These are phyloP conservation scores for Rugonectria rugulosa DNA, from an alignment of 2,329 filamentous ascomycete genomes.

Conservation along the genomic window DNA sequence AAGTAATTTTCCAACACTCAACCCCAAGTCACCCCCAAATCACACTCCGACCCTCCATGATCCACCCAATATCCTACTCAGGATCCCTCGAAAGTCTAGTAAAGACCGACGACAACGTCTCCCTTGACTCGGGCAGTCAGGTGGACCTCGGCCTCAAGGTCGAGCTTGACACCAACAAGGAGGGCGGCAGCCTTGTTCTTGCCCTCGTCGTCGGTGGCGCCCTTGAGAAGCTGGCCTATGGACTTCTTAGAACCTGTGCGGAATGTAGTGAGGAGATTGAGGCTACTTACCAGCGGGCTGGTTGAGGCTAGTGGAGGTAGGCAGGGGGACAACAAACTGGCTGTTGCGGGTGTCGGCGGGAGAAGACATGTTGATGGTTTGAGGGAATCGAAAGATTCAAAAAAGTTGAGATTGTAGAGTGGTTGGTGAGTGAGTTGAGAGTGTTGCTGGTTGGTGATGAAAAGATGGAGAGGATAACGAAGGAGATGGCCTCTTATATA, in stretches of 20 bases:
- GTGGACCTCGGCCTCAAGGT: constrained; percentile 69
- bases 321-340: constrained; percentile 39
- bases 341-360: constrained; percentile 10
- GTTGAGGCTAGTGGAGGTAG: constrained; percentile 46
- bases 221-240: constrained; percentile 62
- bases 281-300: constrained; percentile 42
- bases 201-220: constrained; percentile 63
- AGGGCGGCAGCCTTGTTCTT: constrained; percentile 65
- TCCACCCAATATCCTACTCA: neutral
- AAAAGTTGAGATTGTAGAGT: constrained; percentile 24
- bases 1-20: neutral
- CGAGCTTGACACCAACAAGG: constrained; percentile 69
- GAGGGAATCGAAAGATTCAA: constrained; percentile 18
- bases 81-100: constrained; percentile 24
- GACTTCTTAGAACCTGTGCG: constrained; percentile 7
- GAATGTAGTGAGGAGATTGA: constrained; percentile 23
- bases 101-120: constrained; percentile 62
- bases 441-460: constrained; percentile 2
- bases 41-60: too few species aligned
- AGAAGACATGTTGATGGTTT: constrained; percentile 38
- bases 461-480: neutral
- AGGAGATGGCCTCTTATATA: neutral
- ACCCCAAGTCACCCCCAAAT: neutral
- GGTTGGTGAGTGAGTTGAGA: constrained; percentile 31
- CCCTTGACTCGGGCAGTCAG: constrained; percentile 66